Evolutionary conservation across 2,329 filamentous ascomycete species (phyloP), one percentile per base, ranked within the genome.

Genomic region (Metarhizium anisopliae): DNA sequence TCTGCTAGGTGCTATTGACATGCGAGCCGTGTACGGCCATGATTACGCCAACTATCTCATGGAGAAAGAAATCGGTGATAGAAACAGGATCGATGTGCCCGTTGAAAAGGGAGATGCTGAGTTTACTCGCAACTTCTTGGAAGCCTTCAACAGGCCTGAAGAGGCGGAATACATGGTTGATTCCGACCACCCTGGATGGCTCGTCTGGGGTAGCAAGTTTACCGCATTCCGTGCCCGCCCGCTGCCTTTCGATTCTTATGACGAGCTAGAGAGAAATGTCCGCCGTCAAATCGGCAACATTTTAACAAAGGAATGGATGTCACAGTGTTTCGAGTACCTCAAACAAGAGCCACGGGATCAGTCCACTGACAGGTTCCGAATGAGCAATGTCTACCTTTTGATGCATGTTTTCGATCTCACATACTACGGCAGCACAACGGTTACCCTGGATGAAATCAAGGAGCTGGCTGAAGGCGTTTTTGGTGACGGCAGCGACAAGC

Each of bases 341-440:
- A 97, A 96, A 74, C 94, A 97, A 71, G 93, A 97, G 69, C 93
- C 94, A 2, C 85, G 93, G 49, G 93, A 97, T 67, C 72, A 83
- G 0, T 81, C 80, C 4, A 80, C 88, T 0, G 93, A 99, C 68
- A 83, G 93, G 54, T 97, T 99, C 75, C 83, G 92, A 55, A 92
- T 95, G 80, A 85, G 87, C 38, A 92, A 88, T 65, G 88, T 90
- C 0, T 88, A 95, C 69, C 81, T 96, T 62, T 77, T 99, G 43
- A 89, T 93, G 67, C 90, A 95, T 66, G 83, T 90, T 0, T 95
- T 99, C 64, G 91, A 96, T 62, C 77, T 99, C 32, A 87, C 96
- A 75, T 84, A 95, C 62, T 85, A 88, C 64, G 90, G 85, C 1
- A 74, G 89, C 53, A 91, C 94, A 0, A 76, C 78, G 14, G 87